Conservation (phyloP, 1,284 basidiomycete species). For the Ganoderma multipileum region DNA sequence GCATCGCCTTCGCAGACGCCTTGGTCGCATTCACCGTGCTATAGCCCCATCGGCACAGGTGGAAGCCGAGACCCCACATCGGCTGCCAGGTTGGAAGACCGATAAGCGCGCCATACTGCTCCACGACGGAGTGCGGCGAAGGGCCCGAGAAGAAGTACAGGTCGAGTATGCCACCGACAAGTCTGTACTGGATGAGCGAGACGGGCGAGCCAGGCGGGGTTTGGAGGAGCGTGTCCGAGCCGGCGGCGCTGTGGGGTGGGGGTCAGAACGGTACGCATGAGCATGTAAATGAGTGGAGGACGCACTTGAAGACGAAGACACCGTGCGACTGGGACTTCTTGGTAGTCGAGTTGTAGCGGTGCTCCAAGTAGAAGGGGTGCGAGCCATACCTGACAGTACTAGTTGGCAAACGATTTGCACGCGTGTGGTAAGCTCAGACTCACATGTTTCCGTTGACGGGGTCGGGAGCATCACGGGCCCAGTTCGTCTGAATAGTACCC, state of each 20-base stretch:
- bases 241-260: conserved; percentile 47
- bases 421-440: conserved; percentile 29
- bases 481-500: conserved; percentile 74
- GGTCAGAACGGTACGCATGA: not conserved
- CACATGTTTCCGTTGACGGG: conserved; percentile 69
- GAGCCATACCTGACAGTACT: conserved; percentile 67
- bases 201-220: conserved; percentile 56
- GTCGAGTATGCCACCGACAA: conserved; percentile 67
- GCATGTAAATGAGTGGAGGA: not conserved
- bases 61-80: conserved; percentile 75
- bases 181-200: conserved; percentile 69
- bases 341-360: conserved; percentile 57
- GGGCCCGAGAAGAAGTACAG: conserved; percentile 75
- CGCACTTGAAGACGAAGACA: not conserved
- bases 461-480: conserved; percentile 67
- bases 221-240: conserved; percentile 64
- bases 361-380: conserved; percentile 74
- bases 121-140: conserved; percentile 66
- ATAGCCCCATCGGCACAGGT: conserved; percentile 64
- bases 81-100: conserved; percentile 74
- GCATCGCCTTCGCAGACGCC: conserved; percentile 61
- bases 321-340: conserved; percentile 66
- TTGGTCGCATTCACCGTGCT: conserved; percentile 42
- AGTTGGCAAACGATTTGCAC: conserved; percentile 24
- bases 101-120: conserved; percentile 69